These are phyloP conservation scores for Suillus decipiens DNA, from an alignment of 768 basidiomycete species.

Conservation along the genomic window DNA sequence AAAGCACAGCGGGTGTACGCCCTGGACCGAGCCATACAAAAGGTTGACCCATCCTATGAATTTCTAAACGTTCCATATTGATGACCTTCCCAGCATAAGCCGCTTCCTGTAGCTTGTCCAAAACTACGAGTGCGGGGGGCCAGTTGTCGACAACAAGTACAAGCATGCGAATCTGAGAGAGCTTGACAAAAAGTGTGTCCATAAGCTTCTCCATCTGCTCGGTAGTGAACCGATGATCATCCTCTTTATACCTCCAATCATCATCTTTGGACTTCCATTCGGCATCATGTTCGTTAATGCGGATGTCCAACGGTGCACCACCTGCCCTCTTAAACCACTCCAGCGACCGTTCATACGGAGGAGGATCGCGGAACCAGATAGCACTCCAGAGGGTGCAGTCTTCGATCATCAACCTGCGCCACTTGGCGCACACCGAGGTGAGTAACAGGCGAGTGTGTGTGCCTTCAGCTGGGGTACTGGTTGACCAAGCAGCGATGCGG, in stretches of 20 bases:
- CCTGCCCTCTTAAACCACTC: constrained; percentile 62
- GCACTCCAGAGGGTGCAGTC: constrained; percentile 64
- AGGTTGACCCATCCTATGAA: constrained; percentile 57
- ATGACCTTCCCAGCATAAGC: constrained; percentile 38
- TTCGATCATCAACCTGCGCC: constrained; percentile 50
- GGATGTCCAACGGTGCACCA: constrained; percentile 56
- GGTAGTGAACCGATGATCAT: constrained; percentile 38
- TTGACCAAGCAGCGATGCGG: constrained; percentile 59
- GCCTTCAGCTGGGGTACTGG: constrained; percentile 35
- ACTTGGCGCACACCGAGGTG: constrained; percentile 59
- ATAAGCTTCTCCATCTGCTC: constrained; percentile 50
- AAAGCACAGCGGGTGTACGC: constrained; percentile 46
- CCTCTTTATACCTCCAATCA: constrained; percentile 17
- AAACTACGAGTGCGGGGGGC: constrained; percentile 51
- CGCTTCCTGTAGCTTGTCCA: constrained; percentile 48
- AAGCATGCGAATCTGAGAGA: constrained; percentile 60
- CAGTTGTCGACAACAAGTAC: constrained; percentile 58
- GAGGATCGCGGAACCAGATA: constrained; percentile 59
- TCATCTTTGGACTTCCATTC: constrained; percentile 23
- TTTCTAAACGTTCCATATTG: constrained; percentile 61
- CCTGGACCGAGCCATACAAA: constrained; percentile 48
- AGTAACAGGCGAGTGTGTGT: constrained; percentile 46
- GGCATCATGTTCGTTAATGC: constrained; percentile 49
- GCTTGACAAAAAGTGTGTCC: constrained; percentile 49
- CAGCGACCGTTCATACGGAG: constrained; percentile 52